Evolutionary conservation across 257 asterid genomes (phyloP).

Genomic region (Petunia axillaris): DNA sequence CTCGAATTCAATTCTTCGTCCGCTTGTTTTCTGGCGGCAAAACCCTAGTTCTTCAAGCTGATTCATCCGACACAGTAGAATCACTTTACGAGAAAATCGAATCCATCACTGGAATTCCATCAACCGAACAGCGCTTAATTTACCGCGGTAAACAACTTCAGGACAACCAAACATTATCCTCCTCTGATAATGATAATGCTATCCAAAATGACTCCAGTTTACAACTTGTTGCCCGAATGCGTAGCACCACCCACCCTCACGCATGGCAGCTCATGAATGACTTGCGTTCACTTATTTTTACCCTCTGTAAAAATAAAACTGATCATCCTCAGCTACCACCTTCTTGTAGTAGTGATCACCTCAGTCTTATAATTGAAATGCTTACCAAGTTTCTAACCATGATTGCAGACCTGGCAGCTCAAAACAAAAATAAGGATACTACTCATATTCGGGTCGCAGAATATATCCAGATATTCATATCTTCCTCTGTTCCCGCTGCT

Average conservation of each 20-base stretch:
- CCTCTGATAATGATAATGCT: conserved; percentile 35
- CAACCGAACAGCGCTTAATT: conserved; percentile 62
- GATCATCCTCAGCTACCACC: background rate
- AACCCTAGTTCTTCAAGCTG: conserved; percentile 62
- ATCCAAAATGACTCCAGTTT: conserved; percentile 63
- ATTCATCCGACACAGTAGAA: conserved; percentile 51
- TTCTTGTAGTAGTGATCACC: background rate
- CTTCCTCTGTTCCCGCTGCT: conserved; percentile 61
- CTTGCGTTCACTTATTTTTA: conserved; percentile 46
- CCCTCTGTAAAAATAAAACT: conserved; percentile 41
- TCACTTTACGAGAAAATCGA: conserved; percentile 58
- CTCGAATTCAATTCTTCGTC: conserved; percentile 73
- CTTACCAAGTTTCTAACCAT: background rate
- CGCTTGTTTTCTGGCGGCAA: conserved; percentile 57
- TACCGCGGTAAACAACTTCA: conserved; percentile 81
- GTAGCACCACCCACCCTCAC: conserved; percentile 73
- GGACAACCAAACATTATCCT: conserved; percentile 58
- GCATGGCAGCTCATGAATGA: conserved; percentile 75
- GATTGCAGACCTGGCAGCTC: conserved; percentile 6
- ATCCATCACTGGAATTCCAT: conserved; percentile 57
- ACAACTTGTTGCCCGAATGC: conserved; percentile 67
- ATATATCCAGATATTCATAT: conserved; percentile 59
- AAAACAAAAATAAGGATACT: background rate
- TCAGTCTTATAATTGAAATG: background rate
- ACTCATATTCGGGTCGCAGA: conserved; percentile 31